Evolutionary conservation across 257 asterid species (phyloP).

Genomic region (Solanum paucissectum): DNA sequence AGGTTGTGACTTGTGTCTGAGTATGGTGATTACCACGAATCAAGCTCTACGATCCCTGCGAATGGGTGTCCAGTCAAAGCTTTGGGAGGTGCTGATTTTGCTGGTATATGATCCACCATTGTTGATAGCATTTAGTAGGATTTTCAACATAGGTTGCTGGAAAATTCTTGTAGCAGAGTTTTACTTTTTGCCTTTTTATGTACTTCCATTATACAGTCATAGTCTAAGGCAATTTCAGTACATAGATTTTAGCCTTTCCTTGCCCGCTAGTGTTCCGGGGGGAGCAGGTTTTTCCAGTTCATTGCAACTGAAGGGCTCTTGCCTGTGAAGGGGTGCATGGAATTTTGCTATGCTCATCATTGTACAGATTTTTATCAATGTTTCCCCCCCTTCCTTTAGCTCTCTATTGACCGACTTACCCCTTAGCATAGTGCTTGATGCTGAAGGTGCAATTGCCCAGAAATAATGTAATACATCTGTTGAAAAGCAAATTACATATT

Average conservation of each 20-base stretch:
- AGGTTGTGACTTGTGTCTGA: constrained; percentile 8
- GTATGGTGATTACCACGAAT: constrained; percentile 3
- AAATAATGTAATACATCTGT: constrained; percentile 23
- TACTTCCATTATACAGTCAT: constrained; percentile 10
- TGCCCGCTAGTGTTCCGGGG: constrained; percentile 3
- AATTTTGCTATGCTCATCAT: constrained; percentile 21
- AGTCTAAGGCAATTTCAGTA: constrained; percentile 22
- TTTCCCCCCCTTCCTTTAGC: neutral
- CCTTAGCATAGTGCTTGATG: constrained; percentile 33
- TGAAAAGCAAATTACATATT: constrained; percentile 7
- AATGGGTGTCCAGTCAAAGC: constrained; percentile 4
- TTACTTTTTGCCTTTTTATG: constrained; percentile 21
- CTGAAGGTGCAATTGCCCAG: constrained; percentile 20
- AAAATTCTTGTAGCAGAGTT: constrained; percentile 16
- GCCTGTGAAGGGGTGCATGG: constrained; percentile 17
- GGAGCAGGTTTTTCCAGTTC: constrained; percentile 25
- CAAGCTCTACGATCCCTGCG: constrained; percentile 5
- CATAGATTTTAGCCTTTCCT: constrained; percentile 13
- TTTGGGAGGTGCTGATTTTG: neutral
- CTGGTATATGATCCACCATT: neutral
- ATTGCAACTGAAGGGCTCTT: constrained; percentile 14
- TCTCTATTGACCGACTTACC: constrained; percentile 5
- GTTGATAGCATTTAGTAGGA: constrained; percentile 14
- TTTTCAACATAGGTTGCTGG: constrained; percentile 23
- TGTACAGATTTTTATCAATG: constrained; percentile 26